Percentiles rank a stretch among this genome's conserved stretches.
These are phyloP conservation scores for Populus deltoides DNA, from an alignment of 345 rosid genomes.

Conservation along the genomic window DNA sequence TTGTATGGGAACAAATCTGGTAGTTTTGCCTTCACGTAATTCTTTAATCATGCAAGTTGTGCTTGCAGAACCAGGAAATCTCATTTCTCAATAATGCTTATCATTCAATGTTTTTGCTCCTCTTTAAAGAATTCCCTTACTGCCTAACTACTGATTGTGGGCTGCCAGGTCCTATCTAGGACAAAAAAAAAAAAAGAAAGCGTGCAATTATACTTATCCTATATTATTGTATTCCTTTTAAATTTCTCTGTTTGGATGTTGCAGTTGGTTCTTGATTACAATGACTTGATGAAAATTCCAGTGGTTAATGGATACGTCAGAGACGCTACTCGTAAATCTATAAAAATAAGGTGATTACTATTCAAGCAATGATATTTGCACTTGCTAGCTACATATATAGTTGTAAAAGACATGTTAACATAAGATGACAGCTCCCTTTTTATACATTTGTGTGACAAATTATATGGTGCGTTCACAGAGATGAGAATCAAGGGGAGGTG, in stretches of 20 bases:
- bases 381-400: not conserved
- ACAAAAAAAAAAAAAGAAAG: too few relatives aligned
- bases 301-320: slow-evolving; percentile 39
- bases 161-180: not conserved
- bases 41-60: too few relatives aligned
- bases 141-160: not conserved
- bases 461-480: slow-evolving; percentile 36
- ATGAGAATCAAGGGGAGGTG: slow-evolving; percentile 52
- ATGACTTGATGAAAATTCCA: slow-evolving; percentile 61
- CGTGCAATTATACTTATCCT: not conserved
- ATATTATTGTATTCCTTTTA: not conserved
- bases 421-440: not conserved
- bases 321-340: slow-evolving; percentile 11
- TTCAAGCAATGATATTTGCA: not conserved
- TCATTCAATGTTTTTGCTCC: not conserved
- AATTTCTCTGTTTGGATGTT: not conserved
- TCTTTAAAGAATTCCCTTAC: not conserved
- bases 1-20: too few relatives aligned
- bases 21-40: too few relatives aligned
- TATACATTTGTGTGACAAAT: slow-evolving; percentile 9
- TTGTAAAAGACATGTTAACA: not conserved
- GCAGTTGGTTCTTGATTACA: slow-evolving; percentile 71
- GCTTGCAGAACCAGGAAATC: too few relatives aligned
- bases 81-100: too few relatives aligned
- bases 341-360: slow-evolving; percentile 44